Evolutionary conservation across 192 early-diverging fungal genomes (phyloP), one percentile per base, ranked within the genome.

Genomic region (Fimicolochytrium jonesii): DNA sequence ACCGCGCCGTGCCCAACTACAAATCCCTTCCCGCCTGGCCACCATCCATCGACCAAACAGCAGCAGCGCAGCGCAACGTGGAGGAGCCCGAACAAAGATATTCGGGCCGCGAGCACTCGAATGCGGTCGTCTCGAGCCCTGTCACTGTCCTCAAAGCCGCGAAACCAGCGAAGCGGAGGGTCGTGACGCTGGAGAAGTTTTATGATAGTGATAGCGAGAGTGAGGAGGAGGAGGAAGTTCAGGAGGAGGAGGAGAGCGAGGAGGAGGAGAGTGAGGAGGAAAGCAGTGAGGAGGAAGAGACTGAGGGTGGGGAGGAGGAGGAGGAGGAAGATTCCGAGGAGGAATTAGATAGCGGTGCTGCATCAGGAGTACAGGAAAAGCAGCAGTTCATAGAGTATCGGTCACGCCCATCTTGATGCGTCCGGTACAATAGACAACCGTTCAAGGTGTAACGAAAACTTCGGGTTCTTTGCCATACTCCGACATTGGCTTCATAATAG

Each of bases 21-120:
- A 77, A 84, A 44, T 71, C 86, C 10, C 72, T 98, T 50, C 87
- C 92, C 5, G 86, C 89, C 29, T 96, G 90, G 88, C 86, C 92
- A 13, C 48, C 59, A 1, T 52, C 71, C 6, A 67, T 69, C 31
- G 73, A 77, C 29, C 80, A 85, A 0, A 82, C 87, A 18, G 46
- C 59, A 48, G 54, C 77, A 0, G 70, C 77, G 0, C 68, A 81
- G 15, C 79, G 79, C 1, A 34, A 66, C 26, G 72, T 67, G 3
- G 47, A 70, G 67, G 65, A 70, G 39, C 53, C 37, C 41, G 35
- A 45, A 10, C 33, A 77, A 44, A 30, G 36, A 26, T 73, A 71
- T n/a, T n/a, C n/a, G 70, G 63, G 62, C 32, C 53, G 69, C 18
- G 71, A 77, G 31, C 68, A 53, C 4, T 57, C 59, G 7, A 60